phyloP scores from a whole-genome alignment of 2,329 filamentous ascomycete species.

The Colletotrichum limetticola region DNA sequence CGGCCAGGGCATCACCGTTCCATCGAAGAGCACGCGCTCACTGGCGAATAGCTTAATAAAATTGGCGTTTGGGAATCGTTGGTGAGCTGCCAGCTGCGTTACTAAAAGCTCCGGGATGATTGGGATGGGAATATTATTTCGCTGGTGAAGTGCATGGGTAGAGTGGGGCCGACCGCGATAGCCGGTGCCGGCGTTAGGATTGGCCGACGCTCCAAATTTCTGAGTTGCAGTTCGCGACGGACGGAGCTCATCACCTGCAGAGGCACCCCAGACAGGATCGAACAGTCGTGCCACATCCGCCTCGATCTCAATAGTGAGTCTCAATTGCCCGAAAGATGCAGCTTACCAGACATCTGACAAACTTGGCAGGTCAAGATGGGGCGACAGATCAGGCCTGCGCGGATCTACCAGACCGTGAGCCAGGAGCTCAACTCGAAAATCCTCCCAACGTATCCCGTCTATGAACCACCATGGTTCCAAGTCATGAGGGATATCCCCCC shows the following conservation, averaged over 20 bases:
- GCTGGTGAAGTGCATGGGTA: conserved; percentile 15
- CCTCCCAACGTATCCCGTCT: conserved; percentile 45
- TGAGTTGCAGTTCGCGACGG: conserved; percentile 15
- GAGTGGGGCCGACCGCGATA: conserved; percentile 19
- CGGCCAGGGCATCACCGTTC: conserved; percentile 31
- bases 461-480: conserved; percentile 60
- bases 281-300: not conserved
- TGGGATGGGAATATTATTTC: conserved; percentile 33
- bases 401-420: conserved; percentile 58
- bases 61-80: not conserved
- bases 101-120: conserved; percentile 25
- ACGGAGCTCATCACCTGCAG: not conserved
- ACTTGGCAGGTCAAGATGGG: conserved; percentile 46
- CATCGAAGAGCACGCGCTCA: conserved; percentile 18
- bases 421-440: conserved; percentile 55
- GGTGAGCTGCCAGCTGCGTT: conserved; percentile 20
- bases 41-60: not conserved
- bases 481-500: conserved; percentile 66
- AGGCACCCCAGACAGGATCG: not conserved
- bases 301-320: not conserved
- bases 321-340: no score
- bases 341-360: not conserved
- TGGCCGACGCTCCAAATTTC: conserved; percentile 37
- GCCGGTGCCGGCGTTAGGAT: conserved; percentile 33
- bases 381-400: conserved; percentile 57